Percentiles rank a stretch among this genome's conserved stretches.
Conservation (phyloP, 768 basidiomycete genomes). For the Tulasnella calospora region DNA sequence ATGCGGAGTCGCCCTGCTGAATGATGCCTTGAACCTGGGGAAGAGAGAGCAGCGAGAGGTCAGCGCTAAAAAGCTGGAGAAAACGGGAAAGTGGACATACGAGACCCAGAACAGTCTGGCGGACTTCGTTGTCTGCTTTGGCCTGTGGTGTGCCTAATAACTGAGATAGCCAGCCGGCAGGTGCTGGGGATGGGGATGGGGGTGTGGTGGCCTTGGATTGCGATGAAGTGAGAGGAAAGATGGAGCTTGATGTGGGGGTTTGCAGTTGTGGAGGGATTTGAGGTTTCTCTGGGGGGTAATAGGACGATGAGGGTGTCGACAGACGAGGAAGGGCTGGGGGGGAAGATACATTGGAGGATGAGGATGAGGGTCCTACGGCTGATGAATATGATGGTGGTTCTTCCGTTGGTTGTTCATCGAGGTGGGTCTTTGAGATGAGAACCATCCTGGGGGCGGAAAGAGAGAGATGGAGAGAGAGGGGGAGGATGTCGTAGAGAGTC, state of each 20-base stretch:
- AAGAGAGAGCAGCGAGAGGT: background rate
- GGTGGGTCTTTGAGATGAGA: background rate
- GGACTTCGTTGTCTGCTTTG: conserved; percentile 26
- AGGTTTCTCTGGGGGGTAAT: background rate
- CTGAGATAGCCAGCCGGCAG: conserved; percentile 15
- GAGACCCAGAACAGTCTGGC: conserved; percentile 26
- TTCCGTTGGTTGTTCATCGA: background rate
- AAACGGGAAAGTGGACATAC: conserved; percentile 10
- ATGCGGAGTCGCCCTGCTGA: conserved; percentile 33
- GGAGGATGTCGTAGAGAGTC: background rate
- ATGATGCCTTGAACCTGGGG: conserved; percentile 43
- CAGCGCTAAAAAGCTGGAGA: background rate
- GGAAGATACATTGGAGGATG: background rate
- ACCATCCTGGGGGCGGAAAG: background rate
- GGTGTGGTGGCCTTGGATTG: background rate
- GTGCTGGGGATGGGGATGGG: background rate
- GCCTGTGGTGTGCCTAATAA: conserved; percentile 25
- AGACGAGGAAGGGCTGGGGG: background rate
- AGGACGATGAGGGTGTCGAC: background rate
- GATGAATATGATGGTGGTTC: background rate
- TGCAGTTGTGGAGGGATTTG: background rate
- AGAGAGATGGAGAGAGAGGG: background rate
- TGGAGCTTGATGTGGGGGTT: background rate
- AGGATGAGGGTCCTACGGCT: background rate
- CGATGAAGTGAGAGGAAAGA: background rate